Evolutionary conservation across 2,329 filamentous ascomycete species (phyloP), one percentile per base, ranked within the genome.

Genomic region (Aspergillus ruber): DNA sequence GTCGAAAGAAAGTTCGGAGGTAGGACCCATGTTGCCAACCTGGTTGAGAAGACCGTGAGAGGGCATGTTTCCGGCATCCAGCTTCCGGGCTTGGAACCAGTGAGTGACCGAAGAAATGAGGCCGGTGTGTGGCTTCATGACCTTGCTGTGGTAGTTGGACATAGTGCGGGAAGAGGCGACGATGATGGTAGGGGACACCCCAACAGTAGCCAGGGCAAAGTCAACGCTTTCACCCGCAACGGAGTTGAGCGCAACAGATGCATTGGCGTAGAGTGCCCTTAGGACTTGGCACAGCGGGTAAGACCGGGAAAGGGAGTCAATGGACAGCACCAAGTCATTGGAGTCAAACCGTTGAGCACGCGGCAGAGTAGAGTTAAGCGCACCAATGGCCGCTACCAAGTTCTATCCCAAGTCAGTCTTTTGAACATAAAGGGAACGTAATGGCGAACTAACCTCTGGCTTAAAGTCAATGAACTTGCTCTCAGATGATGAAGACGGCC

Each of bases 241-340:
- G 0, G 90, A 93, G 70, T 88, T 97, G 60, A 98, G 79, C 21
- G 90, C 88, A 17, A 98, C 72, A 0, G 89, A 93, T 15, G 88
- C 79, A 64, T 95, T 93, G 18, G 83, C 85, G 69, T 84, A 95
- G 7, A 98, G 78, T 0, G 90, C 90, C 1, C 85, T 83, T 48
- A 98, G 76, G 0, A 89, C 89, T 50, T 94, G 76, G 46, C 83
- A 81, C 21, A 97, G 78, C 1, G 89, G 82, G 69, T 94, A 91
- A 0, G 85, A 84, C 57, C 86, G 81, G 6, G 86, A 84, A 41
- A 97, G 81, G 5, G 86, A 83, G 58, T 94, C 89, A 41, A 86
- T 88, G 0, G 90, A 85, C 12, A 97, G 79, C 63, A 98, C 87
- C 6, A 95, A 76, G 60, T 98, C 93, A 2, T 82, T 79, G 1